phyloP scores from a whole-genome alignment of 495 filamentous ascomycete genomes.

The Penicillium cinerascens region DNA sequence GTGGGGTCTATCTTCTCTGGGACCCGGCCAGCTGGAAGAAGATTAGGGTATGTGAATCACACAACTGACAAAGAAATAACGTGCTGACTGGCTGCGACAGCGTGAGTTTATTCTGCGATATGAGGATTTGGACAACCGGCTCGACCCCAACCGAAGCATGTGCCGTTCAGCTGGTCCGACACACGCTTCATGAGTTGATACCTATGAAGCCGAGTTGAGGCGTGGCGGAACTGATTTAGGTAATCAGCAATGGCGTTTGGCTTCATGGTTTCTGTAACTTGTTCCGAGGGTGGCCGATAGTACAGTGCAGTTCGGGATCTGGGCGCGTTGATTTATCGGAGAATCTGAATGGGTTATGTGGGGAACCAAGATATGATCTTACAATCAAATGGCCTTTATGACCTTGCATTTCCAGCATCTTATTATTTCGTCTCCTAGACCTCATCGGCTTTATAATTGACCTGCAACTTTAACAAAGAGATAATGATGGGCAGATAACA shows the following conservation, averaged over 20 bases:
- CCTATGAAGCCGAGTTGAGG: background rate
- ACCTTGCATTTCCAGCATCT: constrained; percentile 4
- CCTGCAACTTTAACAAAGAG: background rate
- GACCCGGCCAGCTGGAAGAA: constrained; percentile 81
- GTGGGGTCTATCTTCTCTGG: constrained; percentile 87
- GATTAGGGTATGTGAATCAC: constrained; percentile 57
- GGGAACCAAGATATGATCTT: constrained; percentile 27
- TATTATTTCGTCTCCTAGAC: background rate
- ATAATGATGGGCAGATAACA: no score
- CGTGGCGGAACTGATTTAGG: constrained; percentile 13
- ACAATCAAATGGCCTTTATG: constrained; percentile 29
- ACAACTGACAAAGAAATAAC: background rate
- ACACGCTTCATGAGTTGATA: constrained; percentile 39
- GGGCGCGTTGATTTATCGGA: constrained; percentile 29
- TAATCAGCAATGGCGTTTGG: constrained; percentile 38
- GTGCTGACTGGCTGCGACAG: constrained; percentile 36
- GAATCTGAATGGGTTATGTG: constrained; percentile 22
- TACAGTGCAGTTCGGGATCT: constrained; percentile 26
- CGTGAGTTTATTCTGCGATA: constrained; percentile 77
- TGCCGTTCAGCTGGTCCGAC: constrained; percentile 32
- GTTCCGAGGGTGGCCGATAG: constrained; percentile 22
- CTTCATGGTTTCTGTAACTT: constrained; percentile 32
- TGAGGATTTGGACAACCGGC: constrained; percentile 65
- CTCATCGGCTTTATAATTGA: background rate
- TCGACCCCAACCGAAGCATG: constrained; percentile 39